Evolutionary conservation across 148 eudicot species (phyloP).

Genomic region (Chenopodium quinoa): DNA sequence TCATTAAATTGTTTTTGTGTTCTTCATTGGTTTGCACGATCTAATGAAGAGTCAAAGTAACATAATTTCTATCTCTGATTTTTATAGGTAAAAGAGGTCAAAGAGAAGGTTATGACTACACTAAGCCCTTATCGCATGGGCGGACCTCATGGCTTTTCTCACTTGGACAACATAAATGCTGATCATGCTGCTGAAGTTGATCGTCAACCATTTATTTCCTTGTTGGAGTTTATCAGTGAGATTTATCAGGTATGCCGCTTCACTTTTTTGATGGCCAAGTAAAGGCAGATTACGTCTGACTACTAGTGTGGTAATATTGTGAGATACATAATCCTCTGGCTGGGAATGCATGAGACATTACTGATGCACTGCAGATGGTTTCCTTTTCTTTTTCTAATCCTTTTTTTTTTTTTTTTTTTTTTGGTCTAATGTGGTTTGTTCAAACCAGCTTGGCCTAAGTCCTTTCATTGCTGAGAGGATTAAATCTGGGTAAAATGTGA

Average conservation of each 20-base stretch:
- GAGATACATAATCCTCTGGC: neutral
- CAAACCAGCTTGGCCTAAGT: neutral
- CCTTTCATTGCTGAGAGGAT: neutral
- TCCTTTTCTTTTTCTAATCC: no score
- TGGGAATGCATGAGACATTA: neutral
- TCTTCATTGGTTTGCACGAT: neutral
- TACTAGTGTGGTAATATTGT: neutral
- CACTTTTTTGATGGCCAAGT: neutral
- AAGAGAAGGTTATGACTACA: slow-evolving; percentile 82
- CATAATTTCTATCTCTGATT: slow-evolving; percentile 12
- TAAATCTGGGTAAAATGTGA: no score
- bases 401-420: neutral
- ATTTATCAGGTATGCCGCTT: slow-evolving; percentile 72
- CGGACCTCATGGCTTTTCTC: slow-evolving; percentile 55
- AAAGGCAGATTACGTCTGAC: neutral
- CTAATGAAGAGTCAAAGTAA: neutral
- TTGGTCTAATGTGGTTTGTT: neutral
- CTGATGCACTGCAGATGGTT: neutral
- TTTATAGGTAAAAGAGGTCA: slow-evolving; percentile 80
- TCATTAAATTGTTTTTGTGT: neutral
- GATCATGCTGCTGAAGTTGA: slow-evolving; percentile 47
- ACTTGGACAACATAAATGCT: slow-evolving; percentile 40
- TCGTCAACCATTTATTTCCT: slow-evolving; percentile 73
- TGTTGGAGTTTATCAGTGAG: slow-evolving; percentile 92
- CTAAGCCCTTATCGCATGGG: slow-evolving; percentile 71